Evolutionary conservation across 1,139 yeast species (phyloP), one percentile per base, ranked within the genome.

Genomic region (Kodamaea sp.): DNA sequence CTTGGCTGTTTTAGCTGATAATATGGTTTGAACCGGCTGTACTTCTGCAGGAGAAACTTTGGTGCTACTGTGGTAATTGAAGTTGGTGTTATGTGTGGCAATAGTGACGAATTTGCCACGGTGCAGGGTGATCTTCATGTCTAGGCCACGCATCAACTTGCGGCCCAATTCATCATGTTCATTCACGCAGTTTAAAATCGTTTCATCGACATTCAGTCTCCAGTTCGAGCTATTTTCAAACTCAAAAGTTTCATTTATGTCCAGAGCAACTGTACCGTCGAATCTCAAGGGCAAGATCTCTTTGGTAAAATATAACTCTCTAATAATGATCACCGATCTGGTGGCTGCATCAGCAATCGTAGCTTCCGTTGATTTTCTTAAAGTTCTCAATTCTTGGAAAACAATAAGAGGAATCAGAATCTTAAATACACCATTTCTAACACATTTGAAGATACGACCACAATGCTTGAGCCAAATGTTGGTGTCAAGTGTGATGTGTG

Each of bases 381-480:
- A 62, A n/a, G 86, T 81, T 49, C 92, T 64, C 43, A 84, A 63
- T 52, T 84, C 94, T 63, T 84, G 94, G 55, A 84, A 84, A 7
- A 85, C 88, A 25, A 85, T 82, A 43, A 84, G 63, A 32, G 94
- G 90, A 6, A 84, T 78, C 53, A 78, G 61, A 59, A 73, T 59
- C 61, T 65, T 78, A 49, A 84, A 69, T 2, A 82, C 75, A 8
- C 73, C 73, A 48, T 77, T 77, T 29, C 82, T 69, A 10, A 84
- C 78, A 51, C 87, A 78, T 56, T 84, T 84, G 64, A 74, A 84
- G 25, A 84, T 70, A 43, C 84, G 70, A 2, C 92, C 94, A 57
- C 89, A 84, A 55, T 84, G 90, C 50, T 84, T 82, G 47, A 84
- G 65, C 92, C 92, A 84, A 44, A 84, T 79, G 46, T 85, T 84